Conservation (phyloP, 441 rosid species). For the Eutrema salsugineum region DNA sequence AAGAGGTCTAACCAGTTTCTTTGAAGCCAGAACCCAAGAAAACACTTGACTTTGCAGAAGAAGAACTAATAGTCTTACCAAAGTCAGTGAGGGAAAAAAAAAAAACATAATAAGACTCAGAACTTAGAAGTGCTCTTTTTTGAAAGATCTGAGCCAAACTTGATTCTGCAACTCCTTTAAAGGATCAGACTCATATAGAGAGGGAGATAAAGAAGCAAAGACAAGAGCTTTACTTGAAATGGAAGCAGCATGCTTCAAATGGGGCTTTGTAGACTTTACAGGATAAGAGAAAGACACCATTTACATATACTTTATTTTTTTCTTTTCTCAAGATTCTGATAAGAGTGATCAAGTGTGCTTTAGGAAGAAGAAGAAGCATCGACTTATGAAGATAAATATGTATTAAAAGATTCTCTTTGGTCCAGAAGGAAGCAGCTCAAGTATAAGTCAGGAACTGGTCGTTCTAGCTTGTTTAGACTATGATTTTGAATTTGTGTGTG, state of each 20-base stretch:
- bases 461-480: too few species aligned
- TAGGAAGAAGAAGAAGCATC: too few species aligned
- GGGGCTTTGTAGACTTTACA: not conserved
- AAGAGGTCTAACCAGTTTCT: constrained; percentile 1
- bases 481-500: too few species aligned
- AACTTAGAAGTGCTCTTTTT: not conserved
- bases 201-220: not conserved
- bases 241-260: not conserved
- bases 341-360: too few species aligned
- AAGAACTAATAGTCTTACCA: not conserved
- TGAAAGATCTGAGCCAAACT: constrained; percentile 3
- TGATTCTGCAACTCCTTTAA: not conserved
- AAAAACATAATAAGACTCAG: not conserved
- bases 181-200: not conserved
- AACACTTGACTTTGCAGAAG: not conserved
- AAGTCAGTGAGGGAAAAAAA: not conserved
- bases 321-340: not conserved
- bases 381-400: too few species aligned
- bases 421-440: too few species aligned
- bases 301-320: not conserved
- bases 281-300: not conserved
- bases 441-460: too few species aligned
- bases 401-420: too few species aligned
- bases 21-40: constrained; percentile 4
- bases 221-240: not conserved